A percentile compares a stretch with the other conserved stretches of the same genome.
phyloP scores from a whole-genome alignment of 768 basidiomycete genomes.

The Melanogaster broomeanus region DNA sequence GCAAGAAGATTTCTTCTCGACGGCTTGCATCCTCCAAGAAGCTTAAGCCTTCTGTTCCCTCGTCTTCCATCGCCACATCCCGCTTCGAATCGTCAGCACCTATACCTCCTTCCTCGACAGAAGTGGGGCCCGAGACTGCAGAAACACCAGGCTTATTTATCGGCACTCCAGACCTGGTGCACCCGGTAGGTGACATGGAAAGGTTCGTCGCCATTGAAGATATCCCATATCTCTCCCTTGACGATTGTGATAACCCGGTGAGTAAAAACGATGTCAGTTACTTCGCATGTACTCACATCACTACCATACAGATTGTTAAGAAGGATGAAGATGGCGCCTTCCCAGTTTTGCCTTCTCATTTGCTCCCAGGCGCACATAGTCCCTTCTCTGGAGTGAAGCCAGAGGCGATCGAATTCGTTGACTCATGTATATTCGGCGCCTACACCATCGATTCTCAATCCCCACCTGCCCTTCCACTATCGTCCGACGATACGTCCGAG shows the following conservation, averaged over 20 bases:
- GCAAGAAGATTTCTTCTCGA: background rate
- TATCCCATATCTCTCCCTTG: slow-evolving; percentile 38
- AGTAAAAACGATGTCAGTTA: background rate
- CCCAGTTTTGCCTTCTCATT: slow-evolving; percentile 19
- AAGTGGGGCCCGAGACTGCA: slow-evolving; percentile 1
- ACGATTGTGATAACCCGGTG: slow-evolving; percentile 19
- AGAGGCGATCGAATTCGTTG: slow-evolving; percentile 27
- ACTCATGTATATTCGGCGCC: slow-evolving; percentile 26
- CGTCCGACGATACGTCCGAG: slow-evolving; percentile 9
- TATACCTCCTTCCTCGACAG: background rate
- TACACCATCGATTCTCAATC: slow-evolving; percentile 5
- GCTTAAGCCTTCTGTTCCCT: background rate
- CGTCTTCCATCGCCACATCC: background rate
- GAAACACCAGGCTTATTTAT: background rate
- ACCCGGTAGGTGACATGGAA: slow-evolving; percentile 4
- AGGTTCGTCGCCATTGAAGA: slow-evolving; percentile 37
- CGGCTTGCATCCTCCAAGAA: slow-evolving; percentile 9
- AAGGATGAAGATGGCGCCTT: background rate
- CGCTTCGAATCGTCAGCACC: background rate
- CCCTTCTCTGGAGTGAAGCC: slow-evolving; percentile 32
- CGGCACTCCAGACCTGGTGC: slow-evolving; percentile 21
- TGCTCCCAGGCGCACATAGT: slow-evolving; percentile 19
- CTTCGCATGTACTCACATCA: slow-evolving; percentile 8
- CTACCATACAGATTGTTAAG: slow-evolving; percentile 2
- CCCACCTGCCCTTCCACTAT: slow-evolving; percentile 7